Conservation (phyloP, 2,329 filamentous ascomycete species). For the Golovinomyces cichoracearum region DNA sequence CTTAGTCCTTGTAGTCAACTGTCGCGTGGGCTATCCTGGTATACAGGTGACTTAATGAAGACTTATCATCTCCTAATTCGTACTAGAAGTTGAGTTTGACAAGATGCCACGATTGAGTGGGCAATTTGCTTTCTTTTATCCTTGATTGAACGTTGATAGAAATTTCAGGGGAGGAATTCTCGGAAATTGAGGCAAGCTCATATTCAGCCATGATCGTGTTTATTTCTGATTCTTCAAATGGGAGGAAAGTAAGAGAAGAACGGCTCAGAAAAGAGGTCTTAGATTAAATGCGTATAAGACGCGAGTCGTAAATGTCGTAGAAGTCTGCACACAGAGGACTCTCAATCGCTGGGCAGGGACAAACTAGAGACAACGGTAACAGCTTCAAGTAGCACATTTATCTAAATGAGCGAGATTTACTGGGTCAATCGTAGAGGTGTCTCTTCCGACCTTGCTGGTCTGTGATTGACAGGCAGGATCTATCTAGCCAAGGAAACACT, state of each 20-base stretch:
- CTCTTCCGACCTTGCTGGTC: neutral
- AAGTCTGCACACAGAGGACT: neutral
- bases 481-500: neutral
- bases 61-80: neutral
- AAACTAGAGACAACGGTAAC: neutral
- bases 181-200: too few species aligned
- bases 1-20: neutral
- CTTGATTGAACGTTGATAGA: neutral
- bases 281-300: too few species aligned
- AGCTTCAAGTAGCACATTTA: neutral
- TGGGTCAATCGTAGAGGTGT: neutral
- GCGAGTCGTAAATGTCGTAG: neutral
- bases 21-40: neutral
- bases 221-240: too few species aligned
- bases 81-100: neutral
- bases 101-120: neutral
- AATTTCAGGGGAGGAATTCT: neutral
- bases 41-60: neutral
- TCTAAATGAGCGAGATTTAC: neutral
- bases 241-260: too few species aligned
- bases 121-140: neutral
- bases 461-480: neutral
- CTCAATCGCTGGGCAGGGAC: neutral
- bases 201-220: too few species aligned
- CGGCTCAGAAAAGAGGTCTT: too few species aligned